phyloP scores from a whole-genome alignment of 805 yeast species.

The Pichia membranifaciens region DNA sequence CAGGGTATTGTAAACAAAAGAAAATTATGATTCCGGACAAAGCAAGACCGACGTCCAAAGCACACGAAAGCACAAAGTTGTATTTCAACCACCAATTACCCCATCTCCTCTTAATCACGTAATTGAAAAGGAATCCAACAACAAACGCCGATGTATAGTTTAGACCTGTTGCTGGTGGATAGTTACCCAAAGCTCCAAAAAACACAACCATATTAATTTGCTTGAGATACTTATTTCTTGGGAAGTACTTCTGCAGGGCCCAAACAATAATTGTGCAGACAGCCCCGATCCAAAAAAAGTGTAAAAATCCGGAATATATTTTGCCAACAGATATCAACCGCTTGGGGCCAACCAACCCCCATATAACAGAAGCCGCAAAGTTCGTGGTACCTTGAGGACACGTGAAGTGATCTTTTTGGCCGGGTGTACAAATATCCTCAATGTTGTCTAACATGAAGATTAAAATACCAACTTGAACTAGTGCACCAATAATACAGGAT shows the following conservation, averaged over 20 bases:
- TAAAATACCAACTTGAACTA: slow-evolving; percentile 3
- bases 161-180: slow-evolving; percentile 2
- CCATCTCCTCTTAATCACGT: not conserved
- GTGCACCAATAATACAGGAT: slow-evolving; percentile 1
- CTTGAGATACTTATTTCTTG: not conserved
- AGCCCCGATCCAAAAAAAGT: slow-evolving; percentile 1
- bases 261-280: not conserved
- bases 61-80: slow-evolving; percentile 2
- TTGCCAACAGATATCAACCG: not conserved
- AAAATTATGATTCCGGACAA: not conserved
- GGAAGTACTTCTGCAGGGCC: not conserved
- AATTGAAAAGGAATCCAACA: not conserved
- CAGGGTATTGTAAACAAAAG: slow-evolving; percentile 1
- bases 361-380: slow-evolving; percentile 1
- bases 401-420: slow-evolving; percentile 1
- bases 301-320: slow-evolving; percentile 1
- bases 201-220: not conserved
- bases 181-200: slow-evolving; percentile 2
- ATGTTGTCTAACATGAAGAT: slow-evolving; percentile 1
- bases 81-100: slow-evolving; percentile 3
- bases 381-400: slow-evolving; percentile 2
- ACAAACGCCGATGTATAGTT: slow-evolving; percentile 1
- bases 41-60: not conserved
- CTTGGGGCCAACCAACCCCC: not conserved
- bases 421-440: slow-evolving; percentile 1